Percentiles rank a stretch among this genome's conserved stretches.
Evolutionary conservation across 495 filamentous ascomycete genomes (phyloP).

Genomic region (Aspergillus cristatus): DNA sequence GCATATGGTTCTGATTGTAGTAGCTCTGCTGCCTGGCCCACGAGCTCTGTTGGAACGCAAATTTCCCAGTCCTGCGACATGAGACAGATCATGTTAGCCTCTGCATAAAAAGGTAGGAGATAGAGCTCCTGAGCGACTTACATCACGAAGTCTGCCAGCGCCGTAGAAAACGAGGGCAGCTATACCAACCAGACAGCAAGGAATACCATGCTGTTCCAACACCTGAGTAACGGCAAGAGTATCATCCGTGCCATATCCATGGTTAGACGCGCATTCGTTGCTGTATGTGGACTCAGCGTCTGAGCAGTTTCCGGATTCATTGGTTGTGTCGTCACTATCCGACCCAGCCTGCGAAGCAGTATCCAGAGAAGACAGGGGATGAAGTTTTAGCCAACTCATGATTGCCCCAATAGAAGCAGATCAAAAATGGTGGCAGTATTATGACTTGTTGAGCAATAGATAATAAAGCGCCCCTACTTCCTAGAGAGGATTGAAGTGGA

Average conservation of each 20-base stretch:
- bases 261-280: conserved; percentile 7
- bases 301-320: conserved; percentile 7
- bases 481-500: conserved; percentile 2
- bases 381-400: conserved; percentile 9
- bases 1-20: conserved; percentile 8
- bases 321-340: conserved; percentile 7
- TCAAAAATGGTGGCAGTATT: conserved; percentile 6
- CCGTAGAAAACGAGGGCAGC: conserved; percentile 22
- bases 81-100: conserved; percentile 6
- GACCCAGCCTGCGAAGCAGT: conserved; percentile 7
- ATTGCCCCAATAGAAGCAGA: conserved; percentile 8
- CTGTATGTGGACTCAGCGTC: conserved; percentile 8
- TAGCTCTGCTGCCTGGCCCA: conserved; percentile 9
- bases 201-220: conserved; percentile 19
- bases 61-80: conserved; percentile 20
- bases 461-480: too few species aligned
- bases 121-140: conserved; percentile 9
- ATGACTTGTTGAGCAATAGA: background rate
- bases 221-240: conserved; percentile 19
- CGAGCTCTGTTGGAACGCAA: conserved; percentile 13
- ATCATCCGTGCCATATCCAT: conserved; percentile 16
- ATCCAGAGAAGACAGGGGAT: conserved; percentile 7
- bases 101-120: conserved; percentile 1
- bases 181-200: conserved; percentile 21
- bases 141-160: conserved; percentile 20